These are phyloP conservation scores for Diplocarpon mali DNA, from an alignment of 2,329 filamentous ascomycete species.

Conservation along the genomic window DNA sequence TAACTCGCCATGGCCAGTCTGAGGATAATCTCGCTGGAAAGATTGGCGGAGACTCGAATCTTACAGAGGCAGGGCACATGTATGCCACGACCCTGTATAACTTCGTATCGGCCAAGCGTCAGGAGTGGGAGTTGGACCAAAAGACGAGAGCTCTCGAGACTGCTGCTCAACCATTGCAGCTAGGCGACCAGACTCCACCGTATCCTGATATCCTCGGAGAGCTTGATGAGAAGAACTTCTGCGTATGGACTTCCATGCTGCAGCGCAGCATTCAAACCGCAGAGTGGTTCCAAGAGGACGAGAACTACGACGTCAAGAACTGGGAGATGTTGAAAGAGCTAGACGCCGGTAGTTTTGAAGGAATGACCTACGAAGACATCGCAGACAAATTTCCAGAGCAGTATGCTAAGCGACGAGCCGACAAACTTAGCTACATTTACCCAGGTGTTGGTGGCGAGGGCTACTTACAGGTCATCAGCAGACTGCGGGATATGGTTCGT, in stretches of 20 bases:
- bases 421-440: conserved; percentile 95
- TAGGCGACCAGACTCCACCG: conserved; percentile 86
- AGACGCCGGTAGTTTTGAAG: conserved; percentile 86
- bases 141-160: conserved; percentile 56
- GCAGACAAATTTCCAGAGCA: conserved; percentile 68
- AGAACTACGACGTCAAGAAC: conserved; percentile 92
- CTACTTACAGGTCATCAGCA: conserved; percentile 94
- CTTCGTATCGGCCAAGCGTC: conserved; percentile 74
- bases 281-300: conserved; percentile 78
- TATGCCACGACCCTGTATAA: conserved; percentile 71
- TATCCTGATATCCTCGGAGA: conserved; percentile 74
- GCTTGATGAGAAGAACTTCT: conserved; percentile 77
- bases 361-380: conserved; percentile 90
- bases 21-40: conserved; percentile 77
- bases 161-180: conserved; percentile 74
- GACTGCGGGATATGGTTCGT: conserved; percentile 86
- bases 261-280: conserved; percentile 80
- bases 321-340: conserved; percentile 98
- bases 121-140: conserved; percentile 74
- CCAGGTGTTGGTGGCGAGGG: conserved; percentile 92
- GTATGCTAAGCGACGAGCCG: conserved; percentile 63
- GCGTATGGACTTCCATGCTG: conserved; percentile 97
- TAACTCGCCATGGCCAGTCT: conserved; percentile 89
- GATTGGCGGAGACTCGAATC: conserved; percentile 79
- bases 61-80: conserved; percentile 68